These are phyloP conservation scores for Trichoderma asperelloides DNA, from an alignment of 495 filamentous ascomycete species.

Conservation along the genomic window DNA sequence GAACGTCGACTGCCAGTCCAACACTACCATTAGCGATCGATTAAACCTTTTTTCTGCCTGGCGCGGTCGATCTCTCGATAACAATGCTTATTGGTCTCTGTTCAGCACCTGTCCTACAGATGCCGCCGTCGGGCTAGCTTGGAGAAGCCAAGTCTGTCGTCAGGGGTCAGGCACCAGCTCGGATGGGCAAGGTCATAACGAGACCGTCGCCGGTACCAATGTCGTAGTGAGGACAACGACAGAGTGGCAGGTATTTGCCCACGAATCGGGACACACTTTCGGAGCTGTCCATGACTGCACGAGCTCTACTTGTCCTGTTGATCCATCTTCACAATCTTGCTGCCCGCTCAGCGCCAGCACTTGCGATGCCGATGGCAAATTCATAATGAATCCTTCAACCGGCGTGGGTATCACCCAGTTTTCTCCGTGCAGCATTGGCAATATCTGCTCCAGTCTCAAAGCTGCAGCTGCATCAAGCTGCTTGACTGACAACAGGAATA, in stretches of 20 bases:
- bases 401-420: conserved; percentile 61
- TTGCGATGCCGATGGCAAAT: conserved; percentile 69
- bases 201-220: conserved; percentile 75
- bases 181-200: conserved; percentile 36
- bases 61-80: conserved; percentile 63
- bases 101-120: conserved; percentile 78
- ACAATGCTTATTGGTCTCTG: conserved; percentile 88
- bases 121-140: conserved; percentile 83
- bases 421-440: conserved; percentile 82
- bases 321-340: conserved; percentile 58
- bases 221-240: conserved; percentile 76
- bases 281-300: conserved; percentile 94
- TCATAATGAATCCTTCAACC: conserved; percentile 95
- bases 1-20: conserved; percentile 64
- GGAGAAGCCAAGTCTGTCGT: conserved; percentile 84
- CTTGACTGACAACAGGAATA: conserved; percentile 70
- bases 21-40: conserved; percentile 63
- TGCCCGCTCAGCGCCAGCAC: conserved; percentile 63
- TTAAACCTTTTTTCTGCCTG: conserved; percentile 83
- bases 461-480: conserved; percentile 70
- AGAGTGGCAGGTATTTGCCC: conserved; percentile 96
- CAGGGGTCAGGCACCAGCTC: conserved; percentile 37
- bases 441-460: conserved; percentile 87
- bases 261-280: conserved; percentile 92
- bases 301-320: conserved; percentile 51